These are phyloP conservation scores for Ustulina deusta DNA, from an alignment of 2,329 filamentous ascomycete species.

Conservation along the genomic window DNA sequence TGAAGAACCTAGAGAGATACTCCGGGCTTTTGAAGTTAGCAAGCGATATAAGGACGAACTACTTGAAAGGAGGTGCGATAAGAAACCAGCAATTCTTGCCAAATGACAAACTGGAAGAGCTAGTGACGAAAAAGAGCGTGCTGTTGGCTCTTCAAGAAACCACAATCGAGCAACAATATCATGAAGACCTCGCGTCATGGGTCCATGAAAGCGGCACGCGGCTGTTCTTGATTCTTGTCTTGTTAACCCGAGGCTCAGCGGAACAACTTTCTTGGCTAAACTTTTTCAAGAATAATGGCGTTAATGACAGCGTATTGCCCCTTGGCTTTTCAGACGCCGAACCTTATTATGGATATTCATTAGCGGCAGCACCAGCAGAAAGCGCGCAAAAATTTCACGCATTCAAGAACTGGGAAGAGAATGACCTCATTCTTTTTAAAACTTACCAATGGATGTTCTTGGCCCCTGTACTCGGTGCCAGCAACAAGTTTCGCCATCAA, in stretches of 20 bases:
- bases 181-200: conserved; percentile 29
- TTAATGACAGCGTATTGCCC: conserved; percentile 24
- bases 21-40: conserved; percentile 5
- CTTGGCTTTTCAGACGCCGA: conserved; percentile 4
- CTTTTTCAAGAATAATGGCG: conserved; percentile 14
- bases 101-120: conserved; percentile 24
- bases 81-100: conserved; percentile 18
- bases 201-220: conserved; percentile 23
- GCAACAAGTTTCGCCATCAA: conserved; percentile 18
- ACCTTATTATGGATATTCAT: conserved; percentile 22
- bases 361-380: background rate
- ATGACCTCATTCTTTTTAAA: conserved; percentile 11
- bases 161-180: conserved; percentile 5
- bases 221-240: conserved; percentile 30
- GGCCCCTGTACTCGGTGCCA: conserved; percentile 22
- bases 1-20: background rate
- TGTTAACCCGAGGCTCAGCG: background rate
- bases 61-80: background rate
- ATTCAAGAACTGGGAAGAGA: conserved; percentile 24
- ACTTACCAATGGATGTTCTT: conserved; percentile 22
- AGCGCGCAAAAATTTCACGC: conserved; percentile 3
- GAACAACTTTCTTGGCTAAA: conserved; percentile 21
- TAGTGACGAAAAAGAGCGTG: conserved; percentile 25
- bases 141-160: conserved; percentile 24
- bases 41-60: conserved; percentile 9